Evolutionary conservation across 2,329 filamentous ascomycete genomes (phyloP).

Genomic region (Coleophoma crateriformis): DNA sequence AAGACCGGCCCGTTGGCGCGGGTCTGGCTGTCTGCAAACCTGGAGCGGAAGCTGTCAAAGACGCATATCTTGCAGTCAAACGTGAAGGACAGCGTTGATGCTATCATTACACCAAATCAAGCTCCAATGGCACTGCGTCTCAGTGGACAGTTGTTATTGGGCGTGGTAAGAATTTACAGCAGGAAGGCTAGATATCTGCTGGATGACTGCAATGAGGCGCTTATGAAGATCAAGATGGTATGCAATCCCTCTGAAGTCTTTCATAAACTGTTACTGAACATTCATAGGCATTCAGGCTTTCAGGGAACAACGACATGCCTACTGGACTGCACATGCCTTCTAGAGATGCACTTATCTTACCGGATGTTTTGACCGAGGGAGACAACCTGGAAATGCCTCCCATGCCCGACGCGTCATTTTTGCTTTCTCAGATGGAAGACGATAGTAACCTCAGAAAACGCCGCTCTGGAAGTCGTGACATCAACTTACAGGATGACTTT

Average conservation of each 20-base stretch:
- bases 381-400: constrained; percentile 74
- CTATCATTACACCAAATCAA: constrained; percentile 88
- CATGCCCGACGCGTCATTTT: constrained; percentile 80
- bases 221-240: constrained; percentile 99
- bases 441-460: constrained; percentile 51
- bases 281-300: constrained; percentile 80
- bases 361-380: constrained; percentile 88
- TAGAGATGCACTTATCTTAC: constrained; percentile 80
- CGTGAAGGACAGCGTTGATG: constrained; percentile 88
- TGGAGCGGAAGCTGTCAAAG: constrained; percentile 98
- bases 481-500: constrained; percentile 64
- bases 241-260: constrained; percentile 23
- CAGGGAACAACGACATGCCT: constrained; percentile 93
- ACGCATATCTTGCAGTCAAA: constrained; percentile 92
- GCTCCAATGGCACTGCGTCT: constrained; percentile 92
- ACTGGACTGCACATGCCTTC: constrained; percentile 74
- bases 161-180: constrained; percentile 96
- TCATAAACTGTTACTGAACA: constrained; percentile 25
- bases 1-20: constrained; percentile 96
- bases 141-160: constrained; percentile 88
- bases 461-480: constrained; percentile 55
- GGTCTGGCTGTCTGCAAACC: constrained; percentile 96
- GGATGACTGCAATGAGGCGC: constrained; percentile 94
- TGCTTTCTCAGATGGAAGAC: constrained; percentile 70
- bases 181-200: constrained; percentile 93